These are phyloP conservation scores for Diutina rugosa DNA, from an alignment of 1,139 yeast species.

Conservation along the genomic window DNA sequence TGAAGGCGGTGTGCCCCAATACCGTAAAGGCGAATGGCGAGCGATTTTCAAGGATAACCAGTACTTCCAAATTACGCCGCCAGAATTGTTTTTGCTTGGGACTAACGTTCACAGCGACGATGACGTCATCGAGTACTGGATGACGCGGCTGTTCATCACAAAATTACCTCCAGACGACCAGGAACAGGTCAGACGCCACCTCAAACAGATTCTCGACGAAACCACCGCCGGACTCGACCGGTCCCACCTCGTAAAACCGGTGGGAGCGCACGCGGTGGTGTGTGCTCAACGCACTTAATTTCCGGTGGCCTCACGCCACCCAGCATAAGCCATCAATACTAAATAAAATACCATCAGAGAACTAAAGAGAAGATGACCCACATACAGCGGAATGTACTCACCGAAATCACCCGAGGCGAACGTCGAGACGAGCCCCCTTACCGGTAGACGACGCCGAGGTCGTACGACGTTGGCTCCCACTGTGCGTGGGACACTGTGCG, in stretches of 20 bases:
- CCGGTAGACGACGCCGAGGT: background rate
- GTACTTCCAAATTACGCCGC: constrained; percentile 15
- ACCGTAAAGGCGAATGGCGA: constrained; percentile 40
- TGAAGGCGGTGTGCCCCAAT: constrained; percentile 42
- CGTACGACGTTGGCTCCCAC: background rate
- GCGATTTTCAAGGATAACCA: constrained; percentile 16
- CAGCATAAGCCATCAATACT: too few relatives aligned
- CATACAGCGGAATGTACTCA: too few relatives aligned
- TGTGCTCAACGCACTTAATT: background rate
- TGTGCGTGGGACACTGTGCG: too few relatives aligned
- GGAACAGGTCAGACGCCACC: constrained; percentile 13
- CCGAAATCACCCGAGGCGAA: too few relatives aligned
- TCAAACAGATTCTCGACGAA: constrained; percentile 13
- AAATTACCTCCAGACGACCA: constrained; percentile 26
- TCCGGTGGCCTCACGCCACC: too few relatives aligned
- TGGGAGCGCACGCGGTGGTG: background rate
- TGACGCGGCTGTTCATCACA: constrained; percentile 46
- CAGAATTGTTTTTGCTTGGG: constrained; percentile 16
- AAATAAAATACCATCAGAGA: too few relatives aligned
- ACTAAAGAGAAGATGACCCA: too few relatives aligned
- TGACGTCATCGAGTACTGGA: constrained; percentile 33
- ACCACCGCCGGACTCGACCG: background rate
- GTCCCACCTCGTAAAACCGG: background rate
- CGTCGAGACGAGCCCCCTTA: background rate
- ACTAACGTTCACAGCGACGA: constrained; percentile 10